Percentiles rank a stretch among this genome's conserved stretches.
Evolutionary conservation across 768 basidiomycete genomes (phyloP).

Genomic region (Coprinellus micaceus): DNA sequence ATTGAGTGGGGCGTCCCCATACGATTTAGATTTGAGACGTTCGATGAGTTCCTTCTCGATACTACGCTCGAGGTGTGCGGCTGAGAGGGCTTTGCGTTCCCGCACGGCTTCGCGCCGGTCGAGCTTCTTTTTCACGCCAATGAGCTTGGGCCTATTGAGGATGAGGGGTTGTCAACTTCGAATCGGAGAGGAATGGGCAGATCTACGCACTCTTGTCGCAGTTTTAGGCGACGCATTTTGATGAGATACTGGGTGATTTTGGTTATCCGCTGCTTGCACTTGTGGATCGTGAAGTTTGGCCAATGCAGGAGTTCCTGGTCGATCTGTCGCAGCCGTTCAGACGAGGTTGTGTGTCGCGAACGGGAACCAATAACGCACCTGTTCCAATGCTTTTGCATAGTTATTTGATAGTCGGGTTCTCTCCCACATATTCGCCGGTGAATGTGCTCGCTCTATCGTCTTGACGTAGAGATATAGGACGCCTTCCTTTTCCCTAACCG

Average conservation of each 20-base stretch:
- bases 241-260: constrained; percentile 99
- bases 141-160: constrained; percentile 72
- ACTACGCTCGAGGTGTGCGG: constrained; percentile 90
- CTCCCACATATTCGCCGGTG: constrained; percentile 98
- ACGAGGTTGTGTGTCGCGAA: too few species aligned
- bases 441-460: constrained; percentile 95
- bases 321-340: constrained; percentile 52
- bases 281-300: constrained; percentile 97
- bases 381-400: constrained; percentile 92
- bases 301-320: constrained; percentile 95
- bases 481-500: constrained; percentile 97
- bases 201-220: constrained; percentile 73
- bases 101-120: constrained; percentile 89
- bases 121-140: constrained; percentile 96
- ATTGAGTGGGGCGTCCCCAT: constrained; percentile 95
- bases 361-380: constrained; percentile 47
- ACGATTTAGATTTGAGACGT: constrained; percentile 92
- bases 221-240: constrained; percentile 90
- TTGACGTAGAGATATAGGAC: constrained; percentile 90
- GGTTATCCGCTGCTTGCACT: constrained; percentile 98
- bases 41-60: constrained; percentile 97
- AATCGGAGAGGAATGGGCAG: background rate
- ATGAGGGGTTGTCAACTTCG: background rate
- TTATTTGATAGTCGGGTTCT: constrained; percentile 87
- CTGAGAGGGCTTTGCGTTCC: constrained; percentile 94